phyloP scores from a whole-genome alignment of 176 grass and related monocot species.

The Ensete glaucum region DNA sequence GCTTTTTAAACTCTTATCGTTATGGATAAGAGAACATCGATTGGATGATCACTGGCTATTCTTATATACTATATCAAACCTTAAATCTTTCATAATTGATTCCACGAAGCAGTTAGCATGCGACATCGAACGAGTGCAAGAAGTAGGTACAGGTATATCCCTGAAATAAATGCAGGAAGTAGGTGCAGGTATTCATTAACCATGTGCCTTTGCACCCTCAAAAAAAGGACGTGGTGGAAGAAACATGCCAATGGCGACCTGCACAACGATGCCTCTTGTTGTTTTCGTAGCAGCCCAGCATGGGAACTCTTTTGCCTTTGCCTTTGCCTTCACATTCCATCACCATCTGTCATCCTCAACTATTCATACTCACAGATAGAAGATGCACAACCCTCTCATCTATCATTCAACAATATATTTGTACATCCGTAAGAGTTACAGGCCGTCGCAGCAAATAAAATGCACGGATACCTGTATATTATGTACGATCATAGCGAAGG shows the following conservation, averaged over 20 bases:
- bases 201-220: not conserved
- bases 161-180: not conserved
- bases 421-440: too few relatives aligned
- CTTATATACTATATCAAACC: too few relatives aligned
- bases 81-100: not conserved
- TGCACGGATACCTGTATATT: too few relatives aligned
- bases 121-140: not conserved
- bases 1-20: too few relatives aligned
- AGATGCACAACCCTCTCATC: too few relatives aligned
- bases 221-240: not conserved
- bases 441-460: too few relatives aligned
- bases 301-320: not conserved
- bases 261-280: too few relatives aligned
- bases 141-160: not conserved
- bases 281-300: not conserved
- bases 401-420: too few relatives aligned
- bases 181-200: not conserved
- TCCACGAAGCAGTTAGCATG: not conserved
- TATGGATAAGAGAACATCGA: too few relatives aligned
- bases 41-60: too few relatives aligned
- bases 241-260: not conserved
- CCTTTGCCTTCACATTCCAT: not conserved
- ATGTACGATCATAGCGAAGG: too few relatives aligned
- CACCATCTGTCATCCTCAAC: not conserved
- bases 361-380: not conserved